A percentile compares a stretch with the other conserved stretches of the same genome.
Conservation (phyloP, 345 rosid genomes). For the Salix purpurea region DNA sequence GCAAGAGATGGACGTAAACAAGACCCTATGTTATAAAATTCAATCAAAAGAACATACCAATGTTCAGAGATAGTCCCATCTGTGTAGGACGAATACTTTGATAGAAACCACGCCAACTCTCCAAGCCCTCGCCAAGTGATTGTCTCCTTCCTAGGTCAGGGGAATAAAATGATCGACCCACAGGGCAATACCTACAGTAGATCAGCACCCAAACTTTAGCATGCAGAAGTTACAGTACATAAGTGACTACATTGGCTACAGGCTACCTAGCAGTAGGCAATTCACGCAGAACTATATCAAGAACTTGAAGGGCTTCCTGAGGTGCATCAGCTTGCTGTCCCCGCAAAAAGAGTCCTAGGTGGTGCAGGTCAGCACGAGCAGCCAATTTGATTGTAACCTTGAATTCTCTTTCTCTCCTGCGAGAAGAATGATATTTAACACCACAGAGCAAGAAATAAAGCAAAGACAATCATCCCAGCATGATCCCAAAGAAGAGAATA, state of each 20-base stretch:
- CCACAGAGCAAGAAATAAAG: background rate
- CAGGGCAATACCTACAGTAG: constrained; percentile 64
- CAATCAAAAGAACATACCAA: constrained; percentile 36
- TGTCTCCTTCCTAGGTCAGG: constrained; percentile 81
- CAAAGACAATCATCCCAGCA: no score
- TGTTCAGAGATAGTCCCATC: constrained; percentile 85
- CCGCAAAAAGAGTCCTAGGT: constrained; percentile 71
- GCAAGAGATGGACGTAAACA: background rate
- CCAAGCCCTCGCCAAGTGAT: constrained; percentile 84
- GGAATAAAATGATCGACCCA: constrained; percentile 87
- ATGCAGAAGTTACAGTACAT: background rate
- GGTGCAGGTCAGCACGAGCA: constrained; percentile 91
- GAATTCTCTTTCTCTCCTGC: constrained; percentile 73
- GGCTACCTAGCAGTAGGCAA: constrained; percentile 51
- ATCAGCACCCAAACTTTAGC: background rate
- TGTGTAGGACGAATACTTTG: constrained; percentile 98
- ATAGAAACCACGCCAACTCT: constrained; percentile 97
- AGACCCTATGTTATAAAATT: background rate
- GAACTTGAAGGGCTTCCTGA: constrained; percentile 97
- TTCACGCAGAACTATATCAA: constrained; percentile 94
- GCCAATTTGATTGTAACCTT: constrained; percentile 71
- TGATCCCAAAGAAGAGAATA: background rate
- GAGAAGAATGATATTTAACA: background rate
- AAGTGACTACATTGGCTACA: background rate
- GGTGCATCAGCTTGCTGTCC: constrained; percentile 95